These are phyloP conservation scores for Populus hybrid DNA, from an alignment of 441 rosid genomes.

Conservation along the genomic window DNA sequence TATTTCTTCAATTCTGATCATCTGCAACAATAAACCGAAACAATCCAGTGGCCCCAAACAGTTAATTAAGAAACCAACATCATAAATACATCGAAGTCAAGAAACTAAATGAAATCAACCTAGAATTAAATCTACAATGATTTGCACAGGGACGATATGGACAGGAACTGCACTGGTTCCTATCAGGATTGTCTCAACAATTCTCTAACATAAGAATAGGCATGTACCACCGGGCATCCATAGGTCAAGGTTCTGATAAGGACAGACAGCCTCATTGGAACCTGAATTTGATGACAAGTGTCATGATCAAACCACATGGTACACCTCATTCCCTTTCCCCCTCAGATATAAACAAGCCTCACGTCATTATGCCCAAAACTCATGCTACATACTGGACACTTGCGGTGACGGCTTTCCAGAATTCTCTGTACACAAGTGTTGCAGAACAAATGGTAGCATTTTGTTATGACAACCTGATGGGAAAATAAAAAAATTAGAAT, in stretches of 20 bases:
- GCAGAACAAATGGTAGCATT: slow-evolving; percentile 95
- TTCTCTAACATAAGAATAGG: slow-evolving; percentile 18
- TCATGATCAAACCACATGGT: slow-evolving; percentile 6
- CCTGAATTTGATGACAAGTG: background rate
- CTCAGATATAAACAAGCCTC: slow-evolving; percentile 80
- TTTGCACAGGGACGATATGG: slow-evolving; percentile 22
- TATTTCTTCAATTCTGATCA: slow-evolving; percentile 24
- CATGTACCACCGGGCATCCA: slow-evolving; percentile 26
- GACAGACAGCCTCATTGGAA: background rate
- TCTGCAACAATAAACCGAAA: slow-evolving; percentile 24
- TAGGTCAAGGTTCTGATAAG: slow-evolving; percentile 12
- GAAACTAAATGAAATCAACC: slow-evolving; percentile 24
- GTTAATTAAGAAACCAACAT: slow-evolving; percentile 21
- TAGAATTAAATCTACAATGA: slow-evolving; percentile 21
- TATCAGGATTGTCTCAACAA: slow-evolving; percentile 13
- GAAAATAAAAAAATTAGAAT: background rate
- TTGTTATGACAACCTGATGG: slow-evolving; percentile 88
- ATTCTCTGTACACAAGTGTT: slow-evolving; percentile 77
- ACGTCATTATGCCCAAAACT: slow-evolving; percentile 90
- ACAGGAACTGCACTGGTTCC: slow-evolving; percentile 24
- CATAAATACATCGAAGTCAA: slow-evolving; percentile 20
- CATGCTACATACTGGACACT: too few species aligned
- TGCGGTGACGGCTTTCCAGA: slow-evolving; percentile 70
- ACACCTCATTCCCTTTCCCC: background rate
- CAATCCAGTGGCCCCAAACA: slow-evolving; percentile 24